phyloP scores from a whole-genome alignment of 768 basidiomycete species.

The Auricularia heimuer region DNA sequence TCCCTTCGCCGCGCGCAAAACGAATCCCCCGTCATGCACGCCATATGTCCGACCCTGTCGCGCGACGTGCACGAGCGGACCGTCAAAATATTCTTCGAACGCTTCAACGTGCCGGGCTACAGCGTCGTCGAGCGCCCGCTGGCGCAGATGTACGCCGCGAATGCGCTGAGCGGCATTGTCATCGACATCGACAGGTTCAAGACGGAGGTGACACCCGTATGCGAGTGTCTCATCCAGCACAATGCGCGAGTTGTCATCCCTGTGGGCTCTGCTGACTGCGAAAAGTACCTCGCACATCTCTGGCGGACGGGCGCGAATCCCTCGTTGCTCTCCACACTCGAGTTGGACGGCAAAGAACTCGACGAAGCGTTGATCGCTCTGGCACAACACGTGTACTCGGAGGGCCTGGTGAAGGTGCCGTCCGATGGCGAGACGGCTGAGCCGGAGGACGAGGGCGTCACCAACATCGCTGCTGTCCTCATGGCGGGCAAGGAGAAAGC shows the following conservation, averaged over 20 bases:
- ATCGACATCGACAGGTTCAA: slow-evolving; percentile 71
- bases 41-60: slow-evolving; percentile 55
- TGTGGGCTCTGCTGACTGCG: slow-evolving; percentile 63
- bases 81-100: slow-evolving; percentile 83
- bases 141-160: slow-evolving; percentile 72
- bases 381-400: slow-evolving; percentile 51
- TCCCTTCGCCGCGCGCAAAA: slow-evolving; percentile 75
- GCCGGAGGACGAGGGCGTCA: slow-evolving; percentile 72
- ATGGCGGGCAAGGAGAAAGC: slow-evolving; percentile 88
- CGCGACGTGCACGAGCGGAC: slow-evolving; percentile 59
- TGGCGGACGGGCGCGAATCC: slow-evolving; percentile 49
- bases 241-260: slow-evolving; percentile 44
- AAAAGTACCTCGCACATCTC: slow-evolving; percentile 64
- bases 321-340: slow-evolving; percentile 46
- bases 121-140: slow-evolving; percentile 74
- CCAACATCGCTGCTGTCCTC: slow-evolving; percentile 82
- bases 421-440: slow-evolving; percentile 60
- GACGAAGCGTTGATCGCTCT: slow-evolving; percentile 49
- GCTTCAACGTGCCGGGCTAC: slow-evolving; percentile 81
- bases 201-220: slow-evolving; percentile 70
- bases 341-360: slow-evolving; percentile 31
- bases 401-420: slow-evolving; percentile 61
- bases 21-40: slow-evolving; percentile 76
- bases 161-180: slow-evolving; percentile 61
- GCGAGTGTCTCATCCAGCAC: slow-evolving; percentile 58